Conservation (phyloP, 2,329 filamentous ascomycete species). For the Epichloe sp. region DNA sequence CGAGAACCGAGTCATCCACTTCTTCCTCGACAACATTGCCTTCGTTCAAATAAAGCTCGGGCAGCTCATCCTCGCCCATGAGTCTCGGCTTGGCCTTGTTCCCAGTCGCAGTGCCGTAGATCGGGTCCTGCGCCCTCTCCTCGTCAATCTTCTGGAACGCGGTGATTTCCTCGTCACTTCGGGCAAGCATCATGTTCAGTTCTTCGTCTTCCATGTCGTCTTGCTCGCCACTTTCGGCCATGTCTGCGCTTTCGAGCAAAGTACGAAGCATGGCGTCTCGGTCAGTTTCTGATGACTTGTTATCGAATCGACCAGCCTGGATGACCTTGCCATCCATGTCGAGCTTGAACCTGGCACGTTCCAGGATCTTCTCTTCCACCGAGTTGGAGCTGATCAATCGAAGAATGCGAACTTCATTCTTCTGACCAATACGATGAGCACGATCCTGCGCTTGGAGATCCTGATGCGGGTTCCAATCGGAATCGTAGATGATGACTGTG, state of each 20-base stretch:
- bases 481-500: slow-evolving; percentile 99
- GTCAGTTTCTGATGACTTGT: slow-evolving; percentile 97
- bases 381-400: slow-evolving; percentile 93
- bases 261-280: slow-evolving; percentile 94
- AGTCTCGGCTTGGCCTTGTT: slow-evolving; percentile 61
- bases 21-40: slow-evolving; percentile 72
- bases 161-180: slow-evolving; percentile 64
- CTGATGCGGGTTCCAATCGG: slow-evolving; percentile 98
- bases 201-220: slow-evolving; percentile 99
- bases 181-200: slow-evolving; percentile 85
- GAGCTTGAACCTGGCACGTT: slow-evolving; percentile 92
- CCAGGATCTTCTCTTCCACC: slow-evolving; percentile 96
- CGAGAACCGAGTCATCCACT: slow-evolving; percentile 58
- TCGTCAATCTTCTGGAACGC: slow-evolving; percentile 76
- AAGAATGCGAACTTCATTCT: slow-evolving; percentile 96
- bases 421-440: slow-evolving; percentile 98
- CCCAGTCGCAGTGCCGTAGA: slow-evolving; percentile 56
- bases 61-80: slow-evolving; percentile 76
- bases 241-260: slow-evolving; percentile 71
- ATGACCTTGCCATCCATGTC: slow-evolving; percentile 99
- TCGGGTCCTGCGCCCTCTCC: slow-evolving; percentile 50
- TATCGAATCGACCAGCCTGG: slow-evolving; percentile 97
- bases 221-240: slow-evolving; percentile 57
- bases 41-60: slow-evolving; percentile 86
- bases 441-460: slow-evolving; percentile 98